A percentile compares a stretch with the other conserved stretches of the same genome.
phyloP scores from a whole-genome alignment of 2,329 filamentous ascomycete genomes.

The Microcyclospora pomicola region DNA sequence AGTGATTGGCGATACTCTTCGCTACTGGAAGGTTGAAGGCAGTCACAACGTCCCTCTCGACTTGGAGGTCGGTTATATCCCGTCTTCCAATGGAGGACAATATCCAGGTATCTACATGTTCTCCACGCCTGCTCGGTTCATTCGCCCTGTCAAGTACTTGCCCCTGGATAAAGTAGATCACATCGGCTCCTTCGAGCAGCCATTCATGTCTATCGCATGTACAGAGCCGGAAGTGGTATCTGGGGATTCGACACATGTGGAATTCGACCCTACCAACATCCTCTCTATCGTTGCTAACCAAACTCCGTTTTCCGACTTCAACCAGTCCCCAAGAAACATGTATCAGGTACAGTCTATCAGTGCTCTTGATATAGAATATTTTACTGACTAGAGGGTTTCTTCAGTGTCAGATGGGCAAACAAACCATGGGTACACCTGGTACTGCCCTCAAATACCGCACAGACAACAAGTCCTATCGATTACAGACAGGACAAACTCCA shows the following conservation, averaged over 20 bases:
- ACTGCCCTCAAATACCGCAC: constrained; percentile 74
- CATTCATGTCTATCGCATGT: constrained; percentile 95
- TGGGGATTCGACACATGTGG: constrained; percentile 85
- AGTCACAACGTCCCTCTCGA: constrained; percentile 64
- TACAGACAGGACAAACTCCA: constrained; percentile 93
- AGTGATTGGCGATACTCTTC: constrained; percentile 69
- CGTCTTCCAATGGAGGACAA: constrained; percentile 76
- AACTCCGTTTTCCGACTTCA: constrained; percentile 97
- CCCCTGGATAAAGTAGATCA: constrained; percentile 74
- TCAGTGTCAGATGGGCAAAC: constrained; percentile 98
- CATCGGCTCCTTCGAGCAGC: constrained; percentile 88
- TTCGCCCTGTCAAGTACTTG: constrained; percentile 82
- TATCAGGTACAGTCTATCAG: constrained; percentile 35
- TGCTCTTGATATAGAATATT: too few relatives aligned
- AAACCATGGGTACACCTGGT: constrained; percentile 94
- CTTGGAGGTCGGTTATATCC: constrained; percentile 85
- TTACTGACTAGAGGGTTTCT: constrained; percentile 19
- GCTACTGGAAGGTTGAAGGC: constrained; percentile 92
- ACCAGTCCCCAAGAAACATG: constrained; percentile 98
- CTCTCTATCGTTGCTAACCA: constrained; percentile 96
- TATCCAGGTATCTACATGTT: constrained; percentile 95
- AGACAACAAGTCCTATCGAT: constrained; percentile 90
- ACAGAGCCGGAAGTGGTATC: constrained; percentile 75
- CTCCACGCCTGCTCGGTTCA: constrained; percentile 72
- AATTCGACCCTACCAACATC: constrained; percentile 89